Percentiles rank a stretch among this genome's conserved stretches.
phyloP scores from a whole-genome alignment of 768 basidiomycete species.

The Peribolospora kevripleyi region DNA sequence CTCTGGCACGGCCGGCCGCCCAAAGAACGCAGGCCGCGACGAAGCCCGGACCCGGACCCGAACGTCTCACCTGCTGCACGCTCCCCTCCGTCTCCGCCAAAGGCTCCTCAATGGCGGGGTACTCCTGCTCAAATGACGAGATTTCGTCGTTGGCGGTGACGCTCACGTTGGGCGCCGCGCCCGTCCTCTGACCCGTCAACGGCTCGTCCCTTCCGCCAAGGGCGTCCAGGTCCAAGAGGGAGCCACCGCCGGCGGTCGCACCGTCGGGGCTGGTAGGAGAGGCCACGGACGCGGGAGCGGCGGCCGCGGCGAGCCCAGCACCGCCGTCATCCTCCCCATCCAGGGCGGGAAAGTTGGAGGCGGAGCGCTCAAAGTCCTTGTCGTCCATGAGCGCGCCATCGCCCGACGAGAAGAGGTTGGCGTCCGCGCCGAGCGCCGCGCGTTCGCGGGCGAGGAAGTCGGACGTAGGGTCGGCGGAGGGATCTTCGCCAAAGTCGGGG shows the following conservation, averaged over 20 bases:
- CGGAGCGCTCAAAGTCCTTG: constrained; percentile 60
- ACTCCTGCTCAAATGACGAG: constrained; percentile 61
- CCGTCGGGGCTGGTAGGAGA: constrained; percentile 1
- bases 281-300: constrained; percentile 20
- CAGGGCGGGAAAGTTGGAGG: constrained; percentile 64
- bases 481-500: too few species aligned
- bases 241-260: neutral
- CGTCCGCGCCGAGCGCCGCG: constrained; percentile 5
- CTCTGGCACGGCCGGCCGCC: too few species aligned
- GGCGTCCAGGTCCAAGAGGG: constrained; percentile 3
- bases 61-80: too few species aligned
- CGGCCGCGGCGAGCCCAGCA: constrained; percentile 29
- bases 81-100: too few species aligned
- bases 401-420: neutral
- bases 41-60: too few species aligned
- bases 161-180: constrained; percentile 33
- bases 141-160: constrained; percentile 59
- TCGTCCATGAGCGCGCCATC: constrained; percentile 25
- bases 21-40: too few species aligned
- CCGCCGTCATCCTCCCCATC: constrained; percentile 33
- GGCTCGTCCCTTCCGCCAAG: constrained; percentile 39
- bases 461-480: neutral
- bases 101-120: constrained; percentile 42
- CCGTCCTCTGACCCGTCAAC: constrained; percentile 16
- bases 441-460: constrained; percentile 12